These are phyloP conservation scores for Juncus effusus DNA, from an alignment of 176 grass and related monocot species.

Conservation along the genomic window DNA sequence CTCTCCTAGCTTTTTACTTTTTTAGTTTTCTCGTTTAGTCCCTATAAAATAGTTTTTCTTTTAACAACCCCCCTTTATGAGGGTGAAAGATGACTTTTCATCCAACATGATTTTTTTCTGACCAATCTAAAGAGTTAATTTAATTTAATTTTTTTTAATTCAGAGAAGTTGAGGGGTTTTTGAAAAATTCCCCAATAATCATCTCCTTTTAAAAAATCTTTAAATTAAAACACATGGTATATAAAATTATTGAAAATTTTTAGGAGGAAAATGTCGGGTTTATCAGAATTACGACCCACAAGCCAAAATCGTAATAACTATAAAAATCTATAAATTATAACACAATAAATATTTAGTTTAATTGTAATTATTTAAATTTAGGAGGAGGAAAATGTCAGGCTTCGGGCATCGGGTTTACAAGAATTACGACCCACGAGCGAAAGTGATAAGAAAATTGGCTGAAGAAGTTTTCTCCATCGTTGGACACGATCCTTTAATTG, in stretches of 20 bases:
- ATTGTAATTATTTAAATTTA: constrained; percentile 21
- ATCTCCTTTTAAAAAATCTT: background rate
- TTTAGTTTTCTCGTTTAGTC: constrained; percentile 7
- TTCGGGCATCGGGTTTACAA: constrained; percentile 97
- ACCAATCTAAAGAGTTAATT: constrained; percentile 1
- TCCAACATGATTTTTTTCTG: background rate
- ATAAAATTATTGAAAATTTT: constrained; percentile 18
- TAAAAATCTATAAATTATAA: background rate
- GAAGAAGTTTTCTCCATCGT: constrained; percentile 98
- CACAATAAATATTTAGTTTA: background rate
- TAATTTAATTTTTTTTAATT: background rate
- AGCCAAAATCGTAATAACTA: constrained; percentile 75
- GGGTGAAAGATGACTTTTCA: background rate
- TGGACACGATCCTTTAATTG: constrained; percentile 86
- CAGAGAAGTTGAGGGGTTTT: background rate
- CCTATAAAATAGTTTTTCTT: background rate
- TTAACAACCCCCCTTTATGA: constrained; percentile 5
- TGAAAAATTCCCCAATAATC: too few relatives aligned
- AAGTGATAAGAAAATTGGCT: constrained; percentile 87
- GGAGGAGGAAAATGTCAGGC: constrained; percentile 94
- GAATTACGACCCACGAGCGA: constrained; percentile 96
- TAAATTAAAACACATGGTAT: background rate
- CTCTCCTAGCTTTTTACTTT: background rate
- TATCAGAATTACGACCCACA: constrained; percentile 98
- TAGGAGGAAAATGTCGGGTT: constrained; percentile 96